Evolutionary conservation across 2,329 filamentous ascomycete species (phyloP).

Genomic region (Scedosporium dehoogii): DNA sequence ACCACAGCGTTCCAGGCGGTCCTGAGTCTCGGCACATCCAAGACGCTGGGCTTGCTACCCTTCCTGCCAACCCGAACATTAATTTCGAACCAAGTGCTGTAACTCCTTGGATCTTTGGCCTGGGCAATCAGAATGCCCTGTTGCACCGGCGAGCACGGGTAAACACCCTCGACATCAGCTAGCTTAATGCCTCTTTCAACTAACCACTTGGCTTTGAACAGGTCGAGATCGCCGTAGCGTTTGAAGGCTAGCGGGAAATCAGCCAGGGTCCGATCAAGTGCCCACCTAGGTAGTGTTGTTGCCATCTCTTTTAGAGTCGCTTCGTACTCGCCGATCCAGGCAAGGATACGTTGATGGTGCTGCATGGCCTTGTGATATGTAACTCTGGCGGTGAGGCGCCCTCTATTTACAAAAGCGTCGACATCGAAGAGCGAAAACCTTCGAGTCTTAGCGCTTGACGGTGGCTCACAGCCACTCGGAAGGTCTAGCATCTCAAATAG

Average conservation of each 20-base stretch:
- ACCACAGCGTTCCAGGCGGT: conserved; percentile 14
- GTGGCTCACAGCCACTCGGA: background rate
- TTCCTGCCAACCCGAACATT: conserved; percentile 21
- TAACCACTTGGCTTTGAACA: conserved; percentile 28
- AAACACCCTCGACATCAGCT: conserved; percentile 22
- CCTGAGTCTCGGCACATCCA: conserved; percentile 3
- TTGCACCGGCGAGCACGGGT: conserved; percentile 27
- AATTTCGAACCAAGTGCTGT: conserved; percentile 31
- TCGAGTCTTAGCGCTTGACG: conserved; percentile 2
- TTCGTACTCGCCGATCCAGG: no score
- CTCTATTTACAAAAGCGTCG: conserved; percentile 17
- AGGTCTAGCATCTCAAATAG: conserved; percentile 13
- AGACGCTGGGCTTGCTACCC: background rate
- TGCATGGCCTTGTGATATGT: no score
- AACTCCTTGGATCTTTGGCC: conserved; percentile 17
- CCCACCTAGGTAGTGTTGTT: no score
- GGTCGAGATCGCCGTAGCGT: conserved; percentile 28
- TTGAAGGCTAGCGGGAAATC: conserved; percentile 32
- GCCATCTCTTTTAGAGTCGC: no score
- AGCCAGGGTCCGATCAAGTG: conserved; percentile 20
- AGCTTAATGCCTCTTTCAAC: conserved; percentile 22
- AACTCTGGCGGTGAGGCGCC: no score
- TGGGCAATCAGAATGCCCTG: conserved; percentile 26
- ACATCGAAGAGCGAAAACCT: conserved; percentile 37
- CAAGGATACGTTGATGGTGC: no score